These are phyloP conservation scores for Ceratocystis ficicola DNA, from an alignment of 2,329 filamentous ascomycete species.

Conservation along the genomic window DNA sequence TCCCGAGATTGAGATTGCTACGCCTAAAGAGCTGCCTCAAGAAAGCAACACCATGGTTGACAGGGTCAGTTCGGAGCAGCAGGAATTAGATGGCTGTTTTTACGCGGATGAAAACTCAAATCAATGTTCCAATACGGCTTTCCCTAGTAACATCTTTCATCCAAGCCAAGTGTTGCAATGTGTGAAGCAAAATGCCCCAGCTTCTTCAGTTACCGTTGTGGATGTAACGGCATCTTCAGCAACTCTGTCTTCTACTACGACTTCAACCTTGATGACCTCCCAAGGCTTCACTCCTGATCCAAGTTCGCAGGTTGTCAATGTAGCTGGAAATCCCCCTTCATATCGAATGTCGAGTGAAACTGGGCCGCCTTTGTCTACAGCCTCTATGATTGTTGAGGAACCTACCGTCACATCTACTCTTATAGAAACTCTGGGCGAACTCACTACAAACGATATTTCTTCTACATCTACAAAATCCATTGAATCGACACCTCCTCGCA, in stretches of 20 bases:
- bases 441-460: slow-evolving; percentile 29
- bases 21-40: neutral
- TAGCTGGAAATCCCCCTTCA: neutral
- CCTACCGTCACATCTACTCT: neutral
- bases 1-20: neutral
- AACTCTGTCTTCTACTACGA: neutral
- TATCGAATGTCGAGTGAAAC: neutral
- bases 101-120: neutral
- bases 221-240: neutral
- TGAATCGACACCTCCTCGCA: slow-evolving; percentile 2
- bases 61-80: too few species aligned
- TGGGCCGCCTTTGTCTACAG: neutral
- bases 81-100: neutral
- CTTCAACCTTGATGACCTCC: neutral
- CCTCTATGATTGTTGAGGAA: neutral
- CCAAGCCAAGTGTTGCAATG: neutral
- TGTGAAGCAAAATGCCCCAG: neutral
- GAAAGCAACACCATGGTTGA: neutral
- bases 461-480: slow-evolving; percentile 27
- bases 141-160: neutral
- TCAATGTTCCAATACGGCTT: neutral
- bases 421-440: neutral
- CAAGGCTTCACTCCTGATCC: neutral
- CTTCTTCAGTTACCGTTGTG: neutral
- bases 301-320: too few species aligned